These are phyloP conservation scores for Perkinsus chesapeaki DNA, from an alignment of 169 alveolate genomes.

Conservation along the genomic window DNA sequence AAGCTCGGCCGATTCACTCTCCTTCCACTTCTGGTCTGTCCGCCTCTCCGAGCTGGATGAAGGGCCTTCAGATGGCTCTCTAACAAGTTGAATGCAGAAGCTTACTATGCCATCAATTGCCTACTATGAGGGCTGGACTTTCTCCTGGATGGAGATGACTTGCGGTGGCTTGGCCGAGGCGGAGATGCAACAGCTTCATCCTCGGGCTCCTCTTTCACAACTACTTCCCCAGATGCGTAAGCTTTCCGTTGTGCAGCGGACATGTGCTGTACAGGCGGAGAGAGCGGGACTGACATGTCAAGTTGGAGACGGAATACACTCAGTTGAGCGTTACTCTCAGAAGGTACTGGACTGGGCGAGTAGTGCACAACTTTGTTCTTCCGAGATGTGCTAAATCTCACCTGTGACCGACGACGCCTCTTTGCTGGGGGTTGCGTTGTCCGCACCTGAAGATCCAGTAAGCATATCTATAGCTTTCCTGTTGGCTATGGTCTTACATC, in stretches of 20 bases:
- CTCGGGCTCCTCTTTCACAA: not conserved
- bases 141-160: not conserved
- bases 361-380: not conserved
- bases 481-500: not conserved
- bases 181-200: not conserved
- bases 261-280: not conserved
- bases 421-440: not conserved
- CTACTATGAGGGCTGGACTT: not conserved
- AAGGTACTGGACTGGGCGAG: not conserved
- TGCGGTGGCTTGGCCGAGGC: not conserved
- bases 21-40: not conserved
- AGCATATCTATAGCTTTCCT: not conserved
- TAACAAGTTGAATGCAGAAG: too few species aligned
- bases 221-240: not conserved
- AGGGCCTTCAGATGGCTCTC: not conserved
- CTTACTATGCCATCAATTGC: too few species aligned
- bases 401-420: not conserved
- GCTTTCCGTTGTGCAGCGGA: not conserved
- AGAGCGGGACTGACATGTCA: not conserved
- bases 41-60: not conserved
- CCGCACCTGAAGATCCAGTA: not conserved
- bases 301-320: not conserved
- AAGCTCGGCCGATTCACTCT: not conserved
- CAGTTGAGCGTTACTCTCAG: not conserved
- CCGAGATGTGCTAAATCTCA: not conserved